phyloP scores from a whole-genome alignment of 345 rosid genomes.

The Murraya paniculata region DNA sequence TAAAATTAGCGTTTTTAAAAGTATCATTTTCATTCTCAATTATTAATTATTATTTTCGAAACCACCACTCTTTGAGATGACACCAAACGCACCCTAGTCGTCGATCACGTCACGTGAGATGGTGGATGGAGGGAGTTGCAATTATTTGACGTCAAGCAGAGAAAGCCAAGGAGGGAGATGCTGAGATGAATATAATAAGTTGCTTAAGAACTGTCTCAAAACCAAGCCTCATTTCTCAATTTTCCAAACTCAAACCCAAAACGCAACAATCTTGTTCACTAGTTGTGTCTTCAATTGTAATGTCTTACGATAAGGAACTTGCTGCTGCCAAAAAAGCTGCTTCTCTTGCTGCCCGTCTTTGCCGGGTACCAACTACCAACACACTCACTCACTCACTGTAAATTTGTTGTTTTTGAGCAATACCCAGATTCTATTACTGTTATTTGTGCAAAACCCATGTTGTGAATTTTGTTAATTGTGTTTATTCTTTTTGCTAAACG shows the following conservation, averaged over 20 bases:
- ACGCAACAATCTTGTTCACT: constrained; percentile 18
- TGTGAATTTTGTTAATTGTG: neutral
- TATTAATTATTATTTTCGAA: too few species aligned
- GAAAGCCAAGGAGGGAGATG: neutral
- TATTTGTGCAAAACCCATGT: constrained; percentile 17
- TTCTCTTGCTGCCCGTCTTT: constrained; percentile 85
- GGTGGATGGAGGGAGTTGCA: too few species aligned
- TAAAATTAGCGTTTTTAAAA: too few species aligned
- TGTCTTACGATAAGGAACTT: constrained; percentile 81
- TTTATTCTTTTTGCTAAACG: neutral
- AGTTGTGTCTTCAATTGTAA: constrained; percentile 18
- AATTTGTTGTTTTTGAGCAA: neutral
- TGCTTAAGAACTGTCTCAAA: constrained; percentile 25
- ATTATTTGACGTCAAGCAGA: neutral
- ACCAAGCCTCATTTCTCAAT: neutral
- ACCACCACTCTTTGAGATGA: too few species aligned
- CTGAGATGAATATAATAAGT: constrained; percentile 26
- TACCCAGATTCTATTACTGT: neutral
- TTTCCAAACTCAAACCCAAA: constrained; percentile 10
- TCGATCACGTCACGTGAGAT: too few species aligned
- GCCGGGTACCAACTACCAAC: constrained; percentile 48
- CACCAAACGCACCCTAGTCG: too few species aligned
- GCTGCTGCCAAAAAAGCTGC: constrained; percentile 91
- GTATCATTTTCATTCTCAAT: too few species aligned
- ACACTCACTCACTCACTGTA: neutral